These are phyloP conservation scores for Phaffia rhodozyma DNA, from an alignment of 1,284 basidiomycete species.

Conservation along the genomic window DNA sequence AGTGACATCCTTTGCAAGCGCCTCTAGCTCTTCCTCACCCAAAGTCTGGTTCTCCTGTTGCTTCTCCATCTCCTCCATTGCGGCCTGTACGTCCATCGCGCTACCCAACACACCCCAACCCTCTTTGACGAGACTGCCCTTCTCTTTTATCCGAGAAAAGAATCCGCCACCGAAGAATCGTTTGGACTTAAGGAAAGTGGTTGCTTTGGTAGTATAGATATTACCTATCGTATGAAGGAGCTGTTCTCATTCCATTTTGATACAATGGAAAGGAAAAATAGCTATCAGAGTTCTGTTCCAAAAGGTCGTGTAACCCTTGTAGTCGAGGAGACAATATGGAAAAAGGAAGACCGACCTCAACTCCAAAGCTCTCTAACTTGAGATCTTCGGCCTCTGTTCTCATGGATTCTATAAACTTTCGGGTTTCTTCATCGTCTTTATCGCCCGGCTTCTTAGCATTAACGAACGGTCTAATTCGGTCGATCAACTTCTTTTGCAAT, in stretches of 20 bases:
- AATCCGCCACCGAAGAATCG: slow-evolving; percentile 83
- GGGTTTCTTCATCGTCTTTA: slow-evolving; percentile 70
- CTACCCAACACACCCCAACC: slow-evolving; percentile 87
- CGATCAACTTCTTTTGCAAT: slow-evolving; percentile 64
- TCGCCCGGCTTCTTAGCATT: slow-evolving; percentile 66
- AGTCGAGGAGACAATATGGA: slow-evolving; percentile 3
- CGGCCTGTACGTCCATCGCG: slow-evolving; percentile 46
- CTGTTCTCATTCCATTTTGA: slow-evolving; percentile 31
- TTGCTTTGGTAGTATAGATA: slow-evolving; percentile 86
- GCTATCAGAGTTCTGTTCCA: too few species aligned
- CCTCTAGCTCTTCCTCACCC: slow-evolving; percentile 66
- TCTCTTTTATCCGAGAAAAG: slow-evolving; percentile 89
- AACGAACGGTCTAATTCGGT: slow-evolving; percentile 73
- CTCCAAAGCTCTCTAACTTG: slow-evolving; percentile 95
- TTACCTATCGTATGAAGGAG: slow-evolving; percentile 73
- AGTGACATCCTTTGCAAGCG: slow-evolving; percentile 86
- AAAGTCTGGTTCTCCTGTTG: slow-evolving; percentile 74
- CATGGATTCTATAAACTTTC: slow-evolving; percentile 63
- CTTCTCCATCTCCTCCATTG: slow-evolving; percentile 77
- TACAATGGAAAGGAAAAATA: too few species aligned
- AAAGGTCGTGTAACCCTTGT: slow-evolving; percentile 6
- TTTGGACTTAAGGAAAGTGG: slow-evolving; percentile 79
- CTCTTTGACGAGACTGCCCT: slow-evolving; percentile 81
- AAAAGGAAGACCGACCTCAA: slow-evolving; percentile 53
- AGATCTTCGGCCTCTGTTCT: slow-evolving; percentile 84